phyloP scores from a whole-genome alignment of 2,329 filamentous ascomycete species.

The Orbilia javanica region DNA sequence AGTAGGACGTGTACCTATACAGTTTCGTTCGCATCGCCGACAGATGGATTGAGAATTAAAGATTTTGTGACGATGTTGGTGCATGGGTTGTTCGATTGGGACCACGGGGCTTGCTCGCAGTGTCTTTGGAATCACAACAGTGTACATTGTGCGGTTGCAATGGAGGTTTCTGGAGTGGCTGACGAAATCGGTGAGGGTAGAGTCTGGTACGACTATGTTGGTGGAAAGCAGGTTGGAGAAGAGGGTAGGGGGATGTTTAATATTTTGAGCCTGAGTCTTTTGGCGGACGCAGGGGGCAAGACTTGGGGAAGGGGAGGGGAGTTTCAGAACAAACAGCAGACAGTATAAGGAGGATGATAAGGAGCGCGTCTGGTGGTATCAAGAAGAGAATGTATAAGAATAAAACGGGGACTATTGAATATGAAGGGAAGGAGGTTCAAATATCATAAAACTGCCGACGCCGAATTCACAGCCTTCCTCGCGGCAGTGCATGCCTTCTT shows the following conservation, averaged over 20 bases:
- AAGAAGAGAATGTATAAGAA: neutral
- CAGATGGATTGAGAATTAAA: slow-evolving; percentile 38
- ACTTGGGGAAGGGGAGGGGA: slow-evolving; percentile 45
- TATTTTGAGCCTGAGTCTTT: slow-evolving; percentile 41
- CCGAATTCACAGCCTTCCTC: slow-evolving; percentile 40
- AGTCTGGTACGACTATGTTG: slow-evolving; percentile 49
- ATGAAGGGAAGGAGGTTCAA: slow-evolving; percentile 17
- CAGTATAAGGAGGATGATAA: slow-evolving; percentile 1
- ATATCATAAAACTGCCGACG: slow-evolving; percentile 55
- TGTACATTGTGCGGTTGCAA: slow-evolving; percentile 48
- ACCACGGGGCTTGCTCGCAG: slow-evolving; percentile 44
- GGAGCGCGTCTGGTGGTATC: neutral
- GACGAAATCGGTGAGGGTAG: slow-evolving; percentile 47
- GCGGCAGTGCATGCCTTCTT: slow-evolving; percentile 51
- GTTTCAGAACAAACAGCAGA: slow-evolving; percentile 37
- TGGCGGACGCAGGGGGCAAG: slow-evolving; percentile 44
- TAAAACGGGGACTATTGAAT: neutral
- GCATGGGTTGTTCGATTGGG: slow-evolving; percentile 53
- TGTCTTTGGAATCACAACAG: slow-evolving; percentile 55
- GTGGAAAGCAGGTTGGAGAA: slow-evolving; percentile 37
- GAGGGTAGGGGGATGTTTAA: slow-evolving; percentile 38
- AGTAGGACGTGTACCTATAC: slow-evolving; percentile 32
- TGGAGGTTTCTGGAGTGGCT: slow-evolving; percentile 29
- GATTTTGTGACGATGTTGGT: slow-evolving; percentile 49
- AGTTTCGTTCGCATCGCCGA: slow-evolving; percentile 41